Conservation (phyloP, 495 filamentous ascomycete species). For the Pseudoneurospora amorphoporcata region DNA sequence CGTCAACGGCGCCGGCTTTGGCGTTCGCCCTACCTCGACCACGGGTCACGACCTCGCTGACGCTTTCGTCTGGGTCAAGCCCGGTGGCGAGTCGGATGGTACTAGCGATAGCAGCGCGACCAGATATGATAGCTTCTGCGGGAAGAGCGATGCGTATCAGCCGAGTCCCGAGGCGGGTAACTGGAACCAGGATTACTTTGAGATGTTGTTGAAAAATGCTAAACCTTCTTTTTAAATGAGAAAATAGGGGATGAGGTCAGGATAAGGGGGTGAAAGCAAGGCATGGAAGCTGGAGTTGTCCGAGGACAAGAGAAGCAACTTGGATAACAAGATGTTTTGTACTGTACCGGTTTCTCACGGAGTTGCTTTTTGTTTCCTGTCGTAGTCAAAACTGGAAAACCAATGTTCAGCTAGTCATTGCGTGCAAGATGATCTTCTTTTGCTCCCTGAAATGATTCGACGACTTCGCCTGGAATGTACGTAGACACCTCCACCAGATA, state of each 20-base stretch:
- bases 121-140: slow-evolving; percentile 67
- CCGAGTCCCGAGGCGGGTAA: slow-evolving; percentile 70
- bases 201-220: slow-evolving; percentile 57
- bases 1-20: slow-evolving; percentile 63
- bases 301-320: not conserved
- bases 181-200: slow-evolving; percentile 76
- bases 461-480: not conserved
- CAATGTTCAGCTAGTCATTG: not conserved
- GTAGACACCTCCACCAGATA: not conserved
- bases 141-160: slow-evolving; percentile 46
- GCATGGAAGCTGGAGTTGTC: not conserved
- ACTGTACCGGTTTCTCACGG: not conserved
- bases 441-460: not conserved
- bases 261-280: not conserved
- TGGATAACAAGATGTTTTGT: not conserved
- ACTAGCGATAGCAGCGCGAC: slow-evolving; percentile 50
- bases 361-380: not conserved
- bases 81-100: slow-evolving; percentile 73
- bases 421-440: not conserved
- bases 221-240: slow-evolving; percentile 41
- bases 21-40: slow-evolving; percentile 52
- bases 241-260: not conserved
- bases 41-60: slow-evolving; percentile 55
- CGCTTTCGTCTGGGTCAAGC: slow-evolving; percentile 80
- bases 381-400: not conserved